Base-by-base conservation (phyloP, 495 filamentous ascomycete genomes). In the Trichoderma gamsii region DNA sequence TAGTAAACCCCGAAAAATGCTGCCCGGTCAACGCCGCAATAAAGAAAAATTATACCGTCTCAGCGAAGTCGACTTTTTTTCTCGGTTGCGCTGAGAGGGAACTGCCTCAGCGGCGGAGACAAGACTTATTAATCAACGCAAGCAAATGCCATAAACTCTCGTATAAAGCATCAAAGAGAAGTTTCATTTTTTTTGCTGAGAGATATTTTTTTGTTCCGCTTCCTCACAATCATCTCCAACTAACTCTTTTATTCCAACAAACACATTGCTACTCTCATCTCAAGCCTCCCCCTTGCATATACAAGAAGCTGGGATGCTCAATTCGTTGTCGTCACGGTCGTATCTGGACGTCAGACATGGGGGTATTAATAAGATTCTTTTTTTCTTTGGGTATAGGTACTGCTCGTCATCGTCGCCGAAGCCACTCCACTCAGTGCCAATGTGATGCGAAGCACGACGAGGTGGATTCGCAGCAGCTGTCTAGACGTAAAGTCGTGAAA, bases 401-500 rank as follows among this genome's bases (percentile, higher is more conserved):
- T 51, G 41, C 65, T 32, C 43, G 43, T 66, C 44, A 46, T 66
- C 65, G 65, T 66, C 65, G 43, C 41, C 63, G 63, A 65, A 43
- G 63, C 63, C 32, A 44, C 63, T 65, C 63, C 63, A 66, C 43
- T 41, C 65, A 32, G 41, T 51, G 65, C 43, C 29, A 51, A 41
- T 32, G 65, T 29, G 41, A 66, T 44, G 41, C 27, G 27, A 46
- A 51, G 65, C 27, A 46, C 27, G 41, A 32, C 44, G 43, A 66
- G 44, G 27, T 46, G 65, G 41, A 25, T 32, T 41, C 44, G 65
- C 44, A 18, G 65, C 65, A 46, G 65, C 43, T 66, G 65, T 66
- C 65, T 66, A 66, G 65, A 66, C 65, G 65, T 66, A 66, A 66
- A 61, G 65, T 66, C 65, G 65, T 66, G 65, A 66, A 66, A 49